Evolutionary conservation across 2,329 filamentous ascomycete species (phyloP).

Genomic region (Myriosclerotinia scirpicola): DNA sequence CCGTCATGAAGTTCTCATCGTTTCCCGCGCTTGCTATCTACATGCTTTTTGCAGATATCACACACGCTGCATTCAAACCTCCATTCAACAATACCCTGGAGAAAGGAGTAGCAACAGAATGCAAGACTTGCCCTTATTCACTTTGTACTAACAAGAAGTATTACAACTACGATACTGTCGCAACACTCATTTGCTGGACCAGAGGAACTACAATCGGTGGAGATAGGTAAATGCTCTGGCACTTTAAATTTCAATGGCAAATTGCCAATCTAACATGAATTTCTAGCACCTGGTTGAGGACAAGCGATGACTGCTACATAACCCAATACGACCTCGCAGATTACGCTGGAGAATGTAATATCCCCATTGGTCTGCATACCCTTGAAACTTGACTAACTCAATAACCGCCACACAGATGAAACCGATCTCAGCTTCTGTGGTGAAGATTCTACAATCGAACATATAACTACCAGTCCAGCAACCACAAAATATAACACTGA

Average conservation of each 20-base stretch:
- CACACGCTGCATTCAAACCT: conserved; percentile 19
- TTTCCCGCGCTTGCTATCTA: background rate
- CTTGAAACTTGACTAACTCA: background rate
- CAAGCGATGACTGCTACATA: conserved; percentile 31
- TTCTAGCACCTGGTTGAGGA: conserved; percentile 32
- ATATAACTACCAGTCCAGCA: conserved; percentile 27
- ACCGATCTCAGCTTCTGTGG: conserved; percentile 30
- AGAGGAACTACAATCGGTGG: conserved; percentile 28
- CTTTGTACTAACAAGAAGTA: conserved; percentile 31
- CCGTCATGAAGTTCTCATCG: background rate
- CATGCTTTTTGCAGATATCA: conserved; percentile 5
- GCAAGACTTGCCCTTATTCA: conserved; percentile 33
- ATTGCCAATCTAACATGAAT: too few relatives aligned
- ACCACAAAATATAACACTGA: conserved; percentile 29
- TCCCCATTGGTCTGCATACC: background rate
- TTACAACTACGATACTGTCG: conserved; percentile 24
- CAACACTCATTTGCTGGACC: conserved; percentile 32
- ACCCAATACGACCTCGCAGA: conserved; percentile 29
- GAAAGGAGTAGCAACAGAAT: conserved; percentile 29
- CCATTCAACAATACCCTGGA: conserved; percentile 31
- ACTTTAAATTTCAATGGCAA: too few relatives aligned
- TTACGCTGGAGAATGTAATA: conserved; percentile 31
- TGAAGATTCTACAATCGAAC: conserved; percentile 24
- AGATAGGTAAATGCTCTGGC: conserved; percentile 25
- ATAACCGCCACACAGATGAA: conserved; percentile 9